These are phyloP conservation scores for Forsythia viridissima DNA, from an alignment of 257 asterid species.

Conservation along the genomic window DNA sequence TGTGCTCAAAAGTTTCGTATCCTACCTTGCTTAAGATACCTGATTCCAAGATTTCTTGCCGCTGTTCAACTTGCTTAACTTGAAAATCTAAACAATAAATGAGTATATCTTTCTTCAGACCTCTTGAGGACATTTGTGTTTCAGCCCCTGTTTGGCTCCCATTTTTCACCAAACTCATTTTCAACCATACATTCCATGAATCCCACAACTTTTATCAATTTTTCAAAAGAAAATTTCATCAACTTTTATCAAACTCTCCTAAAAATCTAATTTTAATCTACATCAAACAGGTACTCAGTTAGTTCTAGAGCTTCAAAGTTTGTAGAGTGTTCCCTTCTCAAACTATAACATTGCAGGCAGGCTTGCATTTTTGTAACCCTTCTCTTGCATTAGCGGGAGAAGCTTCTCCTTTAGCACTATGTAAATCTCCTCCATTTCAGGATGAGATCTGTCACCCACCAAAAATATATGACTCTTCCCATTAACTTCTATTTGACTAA, in stretches of 20 bases:
- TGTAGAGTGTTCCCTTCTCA: slow-evolving; percentile 6
- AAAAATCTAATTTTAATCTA: too few species aligned
- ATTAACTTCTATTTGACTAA: slow-evolving; percentile 56
- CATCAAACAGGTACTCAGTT: background rate
- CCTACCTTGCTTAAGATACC: too few species aligned
- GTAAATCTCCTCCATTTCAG: slow-evolving; percentile 49
- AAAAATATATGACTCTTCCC: slow-evolving; percentile 52
- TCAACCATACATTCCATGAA: too few species aligned
- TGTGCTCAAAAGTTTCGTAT: too few species aligned
- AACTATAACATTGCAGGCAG: background rate
- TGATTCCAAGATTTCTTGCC: background rate
- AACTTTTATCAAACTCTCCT: too few species aligned
- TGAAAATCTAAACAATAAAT: background rate
- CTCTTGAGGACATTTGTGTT: background rate
- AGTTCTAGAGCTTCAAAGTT: background rate
- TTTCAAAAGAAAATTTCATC: too few species aligned
- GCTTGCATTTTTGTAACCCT: slow-evolving; percentile 17
- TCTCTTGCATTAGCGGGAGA: slow-evolving; percentile 45
- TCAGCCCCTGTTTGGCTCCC: background rate
- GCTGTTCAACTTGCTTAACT: background rate
- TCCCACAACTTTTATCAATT: too few species aligned
- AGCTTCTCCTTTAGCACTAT: slow-evolving; percentile 42
- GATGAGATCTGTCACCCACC: slow-evolving; percentile 53
- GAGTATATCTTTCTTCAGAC: background rate
- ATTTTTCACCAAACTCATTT: too few species aligned